Evolutionary conservation across 129 eudicot genomes (phyloP).

Genomic region (Kitagawia praeruptora): DNA sequence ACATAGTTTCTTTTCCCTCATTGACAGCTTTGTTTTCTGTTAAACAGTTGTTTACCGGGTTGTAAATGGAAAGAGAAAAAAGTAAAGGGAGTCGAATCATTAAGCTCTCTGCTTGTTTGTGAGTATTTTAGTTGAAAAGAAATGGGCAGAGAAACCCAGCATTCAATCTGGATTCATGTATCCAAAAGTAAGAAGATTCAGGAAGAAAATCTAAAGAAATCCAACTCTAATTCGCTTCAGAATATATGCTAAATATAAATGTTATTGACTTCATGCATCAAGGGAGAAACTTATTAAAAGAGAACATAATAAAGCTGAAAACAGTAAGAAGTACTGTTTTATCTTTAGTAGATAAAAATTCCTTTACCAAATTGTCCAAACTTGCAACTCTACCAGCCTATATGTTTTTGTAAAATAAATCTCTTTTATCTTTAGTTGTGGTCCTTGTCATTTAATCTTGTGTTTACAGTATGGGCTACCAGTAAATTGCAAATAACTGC

Average conservation of each 20-base stretch:
- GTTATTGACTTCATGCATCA: neutral
- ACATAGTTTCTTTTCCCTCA: neutral
- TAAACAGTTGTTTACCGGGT: too few species aligned
- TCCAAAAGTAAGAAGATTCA: neutral
- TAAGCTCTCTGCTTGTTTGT: neutral
- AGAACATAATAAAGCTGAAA: neutral
- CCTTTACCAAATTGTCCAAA: slow-evolving; percentile 66
- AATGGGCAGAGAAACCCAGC: neutral
- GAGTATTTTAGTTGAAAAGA: neutral
- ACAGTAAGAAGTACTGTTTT: slow-evolving; percentile 17
- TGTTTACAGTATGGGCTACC: too few species aligned
- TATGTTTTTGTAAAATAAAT: neutral
- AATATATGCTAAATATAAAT: neutral
- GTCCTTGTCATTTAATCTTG: too few species aligned
- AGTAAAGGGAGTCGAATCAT: neutral
- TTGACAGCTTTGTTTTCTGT: too few species aligned
- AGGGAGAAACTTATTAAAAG: neutral
- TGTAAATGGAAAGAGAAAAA: too few species aligned
- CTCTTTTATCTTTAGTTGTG: too few species aligned
- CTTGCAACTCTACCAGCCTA: slow-evolving; percentile 81
- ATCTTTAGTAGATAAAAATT: slow-evolving; percentile 52
- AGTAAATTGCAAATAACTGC: too few species aligned
- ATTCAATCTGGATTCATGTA: neutral
- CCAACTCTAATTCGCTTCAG: neutral
- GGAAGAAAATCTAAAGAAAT: neutral